These are phyloP conservation scores for Miscanthus sacchariflorus DNA, from an alignment of 202 grass and related monocot species.

Conservation along the genomic window DNA sequence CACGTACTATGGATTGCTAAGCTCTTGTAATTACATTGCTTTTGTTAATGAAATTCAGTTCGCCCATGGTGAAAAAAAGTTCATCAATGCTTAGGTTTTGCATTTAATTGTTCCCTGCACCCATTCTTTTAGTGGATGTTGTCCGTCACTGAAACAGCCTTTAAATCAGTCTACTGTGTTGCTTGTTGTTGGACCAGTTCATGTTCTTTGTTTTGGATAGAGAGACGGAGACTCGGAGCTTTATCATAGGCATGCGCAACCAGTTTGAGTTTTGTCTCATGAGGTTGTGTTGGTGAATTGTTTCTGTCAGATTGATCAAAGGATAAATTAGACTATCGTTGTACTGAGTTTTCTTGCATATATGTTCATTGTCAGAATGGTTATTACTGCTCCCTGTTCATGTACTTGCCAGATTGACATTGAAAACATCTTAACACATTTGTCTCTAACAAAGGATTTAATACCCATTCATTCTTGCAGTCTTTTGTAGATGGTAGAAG, in stretches of 20 bases:
- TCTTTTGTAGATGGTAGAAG: background rate
- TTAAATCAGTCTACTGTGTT: slow-evolving; percentile 3
- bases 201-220: background rate
- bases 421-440: background rate
- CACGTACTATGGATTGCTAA: background rate
- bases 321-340: background rate
- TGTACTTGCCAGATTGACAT: background rate
- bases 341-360: background rate
- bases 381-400: background rate
- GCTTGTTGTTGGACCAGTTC: background rate
- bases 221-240: background rate
- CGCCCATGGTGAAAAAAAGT: background rate
- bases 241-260: slow-evolving; percentile 6
- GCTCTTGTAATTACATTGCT: background rate
- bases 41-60: background rate
- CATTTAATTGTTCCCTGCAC: background rate
- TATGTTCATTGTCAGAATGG: background rate
- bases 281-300: background rate
- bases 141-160: background rate
- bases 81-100: background rate
- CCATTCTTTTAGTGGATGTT: background rate
- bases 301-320: background rate
- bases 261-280: background rate
- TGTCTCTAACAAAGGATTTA: background rate
- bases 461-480: background rate